These are phyloP conservation scores for Claviceps arundinis DNA, from an alignment of 2,329 filamentous ascomycete genomes.

Conservation along the genomic window DNA sequence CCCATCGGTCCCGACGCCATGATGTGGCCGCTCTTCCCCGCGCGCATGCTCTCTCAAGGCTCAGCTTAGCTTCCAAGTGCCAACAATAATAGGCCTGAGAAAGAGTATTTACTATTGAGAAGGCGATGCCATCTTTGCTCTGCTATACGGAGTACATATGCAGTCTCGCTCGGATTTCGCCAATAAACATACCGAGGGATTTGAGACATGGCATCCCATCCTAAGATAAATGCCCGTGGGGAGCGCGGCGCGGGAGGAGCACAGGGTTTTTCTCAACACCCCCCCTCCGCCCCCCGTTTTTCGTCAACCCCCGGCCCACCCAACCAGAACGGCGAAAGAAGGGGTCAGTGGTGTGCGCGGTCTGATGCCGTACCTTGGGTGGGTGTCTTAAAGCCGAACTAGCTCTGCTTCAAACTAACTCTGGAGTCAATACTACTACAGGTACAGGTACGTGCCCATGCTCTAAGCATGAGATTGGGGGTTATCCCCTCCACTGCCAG, in stretches of 20 bases:
- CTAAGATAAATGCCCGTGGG: conserved; percentile 1
- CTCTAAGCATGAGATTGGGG: conserved; percentile 2
- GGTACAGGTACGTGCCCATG: conserved; percentile 2
- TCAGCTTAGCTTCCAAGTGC: neutral
- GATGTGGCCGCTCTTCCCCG: neutral
- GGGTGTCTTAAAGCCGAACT: conserved; percentile 2
- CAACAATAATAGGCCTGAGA: neutral
- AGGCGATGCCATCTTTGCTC: neutral
- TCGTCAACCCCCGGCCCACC: neutral
- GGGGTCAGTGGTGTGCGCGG: neutral
- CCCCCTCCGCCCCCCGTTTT: neutral
- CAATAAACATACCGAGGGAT: neutral
- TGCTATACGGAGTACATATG: too few species aligned
- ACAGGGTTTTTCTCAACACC: neutral
- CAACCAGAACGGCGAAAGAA: neutral
- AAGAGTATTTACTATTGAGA: neutral
- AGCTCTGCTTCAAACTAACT: conserved; percentile 3
- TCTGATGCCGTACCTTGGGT: conserved; percentile 1
- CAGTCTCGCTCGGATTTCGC: neutral
- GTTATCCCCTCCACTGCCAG: conserved; percentile 6
- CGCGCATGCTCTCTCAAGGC: neutral
- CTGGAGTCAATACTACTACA: neutral
- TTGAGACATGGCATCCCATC: neutral
- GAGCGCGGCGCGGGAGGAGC: neutral
- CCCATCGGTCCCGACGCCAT: neutral